Evolutionary conservation across 2,329 filamentous ascomycete genomes (phyloP), one percentile per base, ranked within the genome.

Genomic region (Monosporascus sp.): DNA sequence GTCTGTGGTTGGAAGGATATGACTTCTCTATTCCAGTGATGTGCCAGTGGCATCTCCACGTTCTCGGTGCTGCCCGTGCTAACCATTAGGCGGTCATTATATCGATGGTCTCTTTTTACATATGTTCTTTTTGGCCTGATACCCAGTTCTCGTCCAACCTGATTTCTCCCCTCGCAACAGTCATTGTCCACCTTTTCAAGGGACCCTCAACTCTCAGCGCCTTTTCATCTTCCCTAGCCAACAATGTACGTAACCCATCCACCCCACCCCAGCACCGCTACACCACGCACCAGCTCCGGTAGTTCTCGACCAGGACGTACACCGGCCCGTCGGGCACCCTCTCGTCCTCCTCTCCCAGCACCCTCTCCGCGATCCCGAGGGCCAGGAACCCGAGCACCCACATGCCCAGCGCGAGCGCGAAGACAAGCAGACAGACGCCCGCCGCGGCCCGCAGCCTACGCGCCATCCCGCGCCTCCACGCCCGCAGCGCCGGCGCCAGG

Each of bases 281-380:
- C 24, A 49, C 37, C 37, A 57, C 56, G n/a, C 54, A 57, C 50
- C 51, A 52, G 14, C 22, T 17, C 11, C 14, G 15, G 41, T 50
- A 52, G 15, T 25, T 20, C 24, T 46, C 49, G 8, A 44, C 46
- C 3, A 42, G 38, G 11, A 14, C 8, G 38, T 50, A 46, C 6
- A 17, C 25, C 24, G 36, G 37, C 2, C 24, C 37, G 42, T 4
- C 22, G 49, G 18, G 3, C 36, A 27, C 6, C 48, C 18, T 14
- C 42, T 49, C 31, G 20, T 17, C 8, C 51, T 51, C 53, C 51
- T 55, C 6, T 15, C 14, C 42, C 54, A 67, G 57, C 76, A 73
- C 68, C 73, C 72, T 64, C 67, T 69, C 59, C 61, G 75, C 57
- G 65, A 70, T 48, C 71, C 68, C 45, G 76, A 34, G 39, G 11